Percentiles rank a stretch among this genome's conserved stretches.
Evolutionary conservation across 2,329 filamentous ascomycete species (phyloP).

Genomic region (Sporothrix inflata): DNA sequence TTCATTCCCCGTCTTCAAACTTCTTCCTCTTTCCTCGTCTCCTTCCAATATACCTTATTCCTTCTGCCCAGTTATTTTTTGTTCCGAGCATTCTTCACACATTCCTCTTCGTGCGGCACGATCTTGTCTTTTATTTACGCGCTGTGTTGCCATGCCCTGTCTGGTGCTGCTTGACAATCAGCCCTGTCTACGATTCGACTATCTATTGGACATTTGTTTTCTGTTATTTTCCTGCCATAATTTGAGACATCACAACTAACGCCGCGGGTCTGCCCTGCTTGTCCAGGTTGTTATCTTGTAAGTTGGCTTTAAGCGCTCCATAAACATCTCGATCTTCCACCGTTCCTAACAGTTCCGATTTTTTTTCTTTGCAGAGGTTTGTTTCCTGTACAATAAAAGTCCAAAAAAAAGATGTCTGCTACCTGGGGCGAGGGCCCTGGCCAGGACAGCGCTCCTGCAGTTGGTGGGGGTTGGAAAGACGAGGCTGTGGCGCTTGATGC

Average conservation of each 20-base stretch:
- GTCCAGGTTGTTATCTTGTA: not conserved
- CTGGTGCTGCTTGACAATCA: not conserved
- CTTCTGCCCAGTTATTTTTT: not conserved
- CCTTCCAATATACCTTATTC: not conserved
- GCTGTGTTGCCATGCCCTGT: not conserved
- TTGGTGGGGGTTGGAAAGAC: not conserved
- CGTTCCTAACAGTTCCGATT: not conserved
- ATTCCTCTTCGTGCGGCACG: not conserved
- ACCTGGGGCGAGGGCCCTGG: not conserved
- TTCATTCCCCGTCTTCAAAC: too few relatives aligned
- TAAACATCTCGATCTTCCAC: not conserved
- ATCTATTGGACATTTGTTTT: not conserved
- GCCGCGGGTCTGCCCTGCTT: not conserved
- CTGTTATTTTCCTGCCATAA: not conserved
- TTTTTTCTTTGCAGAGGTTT: not conserved
- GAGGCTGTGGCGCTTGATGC: constrained; percentile 6
- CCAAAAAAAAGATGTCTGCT: not conserved
- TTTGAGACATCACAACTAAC: not conserved
- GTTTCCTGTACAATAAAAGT: not conserved
- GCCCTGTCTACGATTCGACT: too few relatives aligned
- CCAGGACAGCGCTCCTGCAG: not conserved
- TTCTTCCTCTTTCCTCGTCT: too few relatives aligned
- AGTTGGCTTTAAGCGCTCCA: not conserved
- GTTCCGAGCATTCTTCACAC: too few relatives aligned
- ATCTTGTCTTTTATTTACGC: not conserved